These are phyloP conservation scores for Beauveria bassiana DNA, from an alignment of 2,329 filamentous ascomycete species.

Conservation along the genomic window DNA sequence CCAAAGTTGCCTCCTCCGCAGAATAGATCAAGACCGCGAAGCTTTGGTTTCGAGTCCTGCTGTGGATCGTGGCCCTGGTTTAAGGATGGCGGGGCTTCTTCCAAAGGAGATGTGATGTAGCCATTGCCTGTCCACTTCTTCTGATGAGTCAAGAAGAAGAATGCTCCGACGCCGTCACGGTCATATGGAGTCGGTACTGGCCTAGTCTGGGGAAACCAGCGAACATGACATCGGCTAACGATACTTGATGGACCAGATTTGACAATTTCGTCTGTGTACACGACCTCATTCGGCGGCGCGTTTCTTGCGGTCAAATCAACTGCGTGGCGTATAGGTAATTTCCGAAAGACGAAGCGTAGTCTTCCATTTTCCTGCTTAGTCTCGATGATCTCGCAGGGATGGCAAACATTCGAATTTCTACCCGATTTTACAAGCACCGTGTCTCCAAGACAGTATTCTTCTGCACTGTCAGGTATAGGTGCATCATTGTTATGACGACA, in stretches of 20 bases:
- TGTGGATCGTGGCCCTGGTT: constrained; percentile 49
- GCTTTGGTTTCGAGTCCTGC: constrained; percentile 22
- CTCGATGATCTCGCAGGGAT: constrained; percentile 53
- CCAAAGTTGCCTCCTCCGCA: constrained; percentile 74
- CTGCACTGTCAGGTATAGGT: constrained; percentile 2
- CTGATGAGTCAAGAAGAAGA: constrained; percentile 54
- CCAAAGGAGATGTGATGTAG: constrained; percentile 23
- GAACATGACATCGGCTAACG: constrained; percentile 50
- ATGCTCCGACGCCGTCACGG: constrained; percentile 55
- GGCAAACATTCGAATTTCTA: constrained; percentile 30
- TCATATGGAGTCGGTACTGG: constrained; percentile 56
- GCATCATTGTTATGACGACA: constrained; percentile 35
- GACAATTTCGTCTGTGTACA: constrained; percentile 43
- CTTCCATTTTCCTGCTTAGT: constrained; percentile 22
- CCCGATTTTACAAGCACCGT: constrained; percentile 43
- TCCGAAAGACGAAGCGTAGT: constrained; percentile 36
- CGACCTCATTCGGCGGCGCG: constrained; percentile 48
- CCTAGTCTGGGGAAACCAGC: constrained; percentile 39
- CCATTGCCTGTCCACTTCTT: constrained; percentile 10
- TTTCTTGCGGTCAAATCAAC: constrained; percentile 25
- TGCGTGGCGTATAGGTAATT: constrained; percentile 40
- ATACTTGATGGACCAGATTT: constrained; percentile 34
- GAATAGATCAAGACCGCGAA: constrained; percentile 64
- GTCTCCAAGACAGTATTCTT: constrained; percentile 43
- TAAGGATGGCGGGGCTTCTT: constrained; percentile 28